Conservation (phyloP, 1,284 basidiomycete species). For the Pseudozyma hubeiensis region DNA sequence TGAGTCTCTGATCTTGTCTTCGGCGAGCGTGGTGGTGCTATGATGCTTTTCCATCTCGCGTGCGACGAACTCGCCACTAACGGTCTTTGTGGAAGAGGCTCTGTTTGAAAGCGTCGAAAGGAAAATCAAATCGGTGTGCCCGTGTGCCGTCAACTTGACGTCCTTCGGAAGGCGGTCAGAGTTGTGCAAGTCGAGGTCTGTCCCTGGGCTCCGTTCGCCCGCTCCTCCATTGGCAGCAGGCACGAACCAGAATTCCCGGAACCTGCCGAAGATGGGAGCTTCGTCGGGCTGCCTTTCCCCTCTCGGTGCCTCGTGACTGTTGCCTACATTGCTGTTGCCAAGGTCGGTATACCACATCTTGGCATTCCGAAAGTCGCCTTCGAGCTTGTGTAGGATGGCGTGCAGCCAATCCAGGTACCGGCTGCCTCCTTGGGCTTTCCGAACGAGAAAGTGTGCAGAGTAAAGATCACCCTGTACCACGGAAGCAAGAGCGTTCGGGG, state of each 20-base stretch:
- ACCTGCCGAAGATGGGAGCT: slow-evolving; percentile 5
- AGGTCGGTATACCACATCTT: slow-evolving; percentile 51
- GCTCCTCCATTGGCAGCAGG: slow-evolving; percentile 9
- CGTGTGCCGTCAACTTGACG: slow-evolving; percentile 24
- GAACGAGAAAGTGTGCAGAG: slow-evolving; percentile 39
- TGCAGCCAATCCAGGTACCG: slow-evolving; percentile 42
- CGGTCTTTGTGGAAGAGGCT: neutral
- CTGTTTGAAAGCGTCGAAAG: slow-evolving; percentile 10
- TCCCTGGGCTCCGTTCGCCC: slow-evolving; percentile 1
- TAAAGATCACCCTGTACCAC: slow-evolving; percentile 28
- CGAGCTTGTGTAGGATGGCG: slow-evolving; percentile 42
- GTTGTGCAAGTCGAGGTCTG: neutral
- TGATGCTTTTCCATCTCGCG: slow-evolving; percentile 16
- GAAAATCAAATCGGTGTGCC: slow-evolving; percentile 33
- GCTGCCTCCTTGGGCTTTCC: slow-evolving; percentile 39
- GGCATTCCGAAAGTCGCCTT: slow-evolving; percentile 39
- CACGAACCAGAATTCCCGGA: slow-evolving; percentile 23
- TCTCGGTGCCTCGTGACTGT: too few relatives aligned
- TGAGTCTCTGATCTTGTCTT: slow-evolving; percentile 29
- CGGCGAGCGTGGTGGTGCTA: slow-evolving; percentile 16
- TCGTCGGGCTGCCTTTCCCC: neutral
- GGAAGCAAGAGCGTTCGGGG: neutral
- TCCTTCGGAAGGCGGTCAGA: neutral
- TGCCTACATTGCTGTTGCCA: slow-evolving; percentile 19
- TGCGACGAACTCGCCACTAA: neutral